Base-by-base conservation (phyloP, 305 asterid genomes). In the Rubia peregrina region DNA sequence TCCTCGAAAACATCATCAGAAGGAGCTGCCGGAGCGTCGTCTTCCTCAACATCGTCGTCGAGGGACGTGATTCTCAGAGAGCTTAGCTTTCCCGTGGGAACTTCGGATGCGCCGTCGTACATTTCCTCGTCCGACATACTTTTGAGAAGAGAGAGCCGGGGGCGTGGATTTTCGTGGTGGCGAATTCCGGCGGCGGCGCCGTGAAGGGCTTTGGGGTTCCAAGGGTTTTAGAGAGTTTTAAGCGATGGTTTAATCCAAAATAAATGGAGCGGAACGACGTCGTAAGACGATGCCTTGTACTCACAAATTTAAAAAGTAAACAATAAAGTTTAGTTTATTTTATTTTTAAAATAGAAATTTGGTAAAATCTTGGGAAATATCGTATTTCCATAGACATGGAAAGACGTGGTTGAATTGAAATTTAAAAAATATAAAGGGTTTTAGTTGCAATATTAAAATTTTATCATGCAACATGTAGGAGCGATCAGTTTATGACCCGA, bases 11-110 rank as follows among this genome's bases (percentile, higher is more conserved):
- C 12, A 57, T 75, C 81, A 72, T 81, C 83, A 74, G 76, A 71
- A 68, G 44, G 82, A 64, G 61, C 80, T 62, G 40, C 84, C 69
- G 61, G 78, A 67, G 46, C 67, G 36, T 74, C 87, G 22, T 79
- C 84, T 69, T 81, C 86, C 5, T 81, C 89, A 6, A 80, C 90
- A 60, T 87, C 96, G 2, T 85, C 91, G 40, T 85, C 88, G 17
- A 82, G 84, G 71, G 85, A 77, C 43, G 89, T 78, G 66, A 92
- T 69, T 40, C 60, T 74, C 63, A 77, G 55, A 57, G 70, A 57
- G 44, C 26, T 73, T 24, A 72, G 43, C 51, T 71, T 64, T 17
- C 69, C 74, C 44, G 69, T 12, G 16, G 68, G 72, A 41, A 71
- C 61, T 33, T 30, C 74, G 43, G 24, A 44, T 65, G 26, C 19